Evolutionary conservation across 2,329 filamentous ascomycete species (phyloP).

Genomic region (Ascochyta clinopodiicola): DNA sequence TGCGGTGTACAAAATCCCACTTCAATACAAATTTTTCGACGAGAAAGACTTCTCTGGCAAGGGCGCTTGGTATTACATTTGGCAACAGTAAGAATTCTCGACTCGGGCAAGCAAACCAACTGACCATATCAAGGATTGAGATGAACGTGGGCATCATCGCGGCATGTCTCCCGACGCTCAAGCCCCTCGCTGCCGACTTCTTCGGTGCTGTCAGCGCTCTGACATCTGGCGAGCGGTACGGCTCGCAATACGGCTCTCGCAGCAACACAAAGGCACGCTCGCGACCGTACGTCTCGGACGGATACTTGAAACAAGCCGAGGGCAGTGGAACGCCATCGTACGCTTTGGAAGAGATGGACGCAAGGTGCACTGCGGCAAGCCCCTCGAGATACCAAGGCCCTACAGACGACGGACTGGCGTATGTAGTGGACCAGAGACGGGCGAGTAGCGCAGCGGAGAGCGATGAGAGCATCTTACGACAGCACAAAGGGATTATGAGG

Average conservation of each 20-base stretch:
- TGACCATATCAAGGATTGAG: not conserved
- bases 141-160: conserved; percentile 1
- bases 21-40: not conserved
- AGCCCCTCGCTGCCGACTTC: conserved; percentile 1
- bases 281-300: not conserved
- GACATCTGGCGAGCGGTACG: not conserved
- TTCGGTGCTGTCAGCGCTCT: not conserved
- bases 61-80: not conserved
- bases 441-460: not conserved
- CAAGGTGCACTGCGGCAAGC: not conserved
- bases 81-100: not conserved
- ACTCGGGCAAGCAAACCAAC: too few species aligned
- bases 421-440: not conserved
- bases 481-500: not conserved
- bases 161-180: not conserved
- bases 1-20: not conserved
- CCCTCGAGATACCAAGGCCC: not conserved
- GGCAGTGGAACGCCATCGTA: not conserved
- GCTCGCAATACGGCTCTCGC: not conserved
- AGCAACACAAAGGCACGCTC: not conserved
- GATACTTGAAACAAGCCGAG: not conserved
- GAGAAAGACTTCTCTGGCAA: conserved; percentile 2
- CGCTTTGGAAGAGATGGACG: not conserved
- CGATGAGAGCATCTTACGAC: not conserved
- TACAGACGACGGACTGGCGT: too few species aligned